Conservation (phyloP, 192 early-diverging fungal genomes). For the Pecoramyces ruminantium region DNA sequence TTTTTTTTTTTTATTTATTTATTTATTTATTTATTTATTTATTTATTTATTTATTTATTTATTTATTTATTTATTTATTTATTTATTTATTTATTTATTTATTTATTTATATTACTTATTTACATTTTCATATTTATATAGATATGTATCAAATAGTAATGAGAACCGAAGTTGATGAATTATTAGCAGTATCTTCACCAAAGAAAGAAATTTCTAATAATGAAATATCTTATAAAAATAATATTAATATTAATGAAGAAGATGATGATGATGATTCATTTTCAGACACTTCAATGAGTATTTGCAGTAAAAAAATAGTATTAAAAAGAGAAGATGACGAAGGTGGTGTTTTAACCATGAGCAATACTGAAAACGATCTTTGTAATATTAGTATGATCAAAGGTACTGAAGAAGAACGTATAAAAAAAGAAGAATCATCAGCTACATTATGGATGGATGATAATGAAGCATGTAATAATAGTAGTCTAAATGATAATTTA, state of each 20-base stretch:
- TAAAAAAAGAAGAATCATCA: neutral
- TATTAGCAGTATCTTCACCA: neutral
- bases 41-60: no score
- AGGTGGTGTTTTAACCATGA: neutral
- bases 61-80: no score
- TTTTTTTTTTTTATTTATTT: no score
- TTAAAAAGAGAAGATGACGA: neutral
- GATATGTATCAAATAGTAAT: neutral
- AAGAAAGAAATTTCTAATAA: no score
- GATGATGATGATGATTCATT: neutral
- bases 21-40: no score
- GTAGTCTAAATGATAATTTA: neutral
- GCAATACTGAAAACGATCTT: no score
- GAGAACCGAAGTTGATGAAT: neutral
- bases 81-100: no score
- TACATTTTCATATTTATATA: no score
- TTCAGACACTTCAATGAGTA: neutral
- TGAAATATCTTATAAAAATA: neutral
- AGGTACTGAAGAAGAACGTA: neutral
- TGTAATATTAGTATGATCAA: no score
- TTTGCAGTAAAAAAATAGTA: neutral
- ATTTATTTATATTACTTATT: no score
- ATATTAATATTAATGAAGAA: no score
- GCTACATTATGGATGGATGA: neutral
- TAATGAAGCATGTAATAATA: neutral